phyloP scores from a whole-genome alignment of 129 eudicot species.

The Daucus carota region DH1_v3.0 NC_030388.2:28048501-28049000 shows the following conservation, averaged over 20 bases:
- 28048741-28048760: neutral
- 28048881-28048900: too few species aligned
- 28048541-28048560: conserved; percentile 26
- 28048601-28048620: conserved; percentile 34
- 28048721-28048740: neutral
- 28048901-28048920: conserved; percentile 1
- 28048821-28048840: neutral
- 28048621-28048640: conserved; percentile 57
- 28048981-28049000: conserved; percentile 74
- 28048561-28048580: conserved; percentile 50
- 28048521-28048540: neutral
- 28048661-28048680: conserved; percentile 38
- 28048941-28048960: conserved; percentile 80
- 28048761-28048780: neutral
- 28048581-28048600: conserved; percentile 32
- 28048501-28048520: neutral
- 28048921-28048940: conserved; percentile 67
- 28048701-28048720: neutral
- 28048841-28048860: neutral
- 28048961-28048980: conserved; percentile 77
- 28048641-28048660: conserved; percentile 15
- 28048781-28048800: conserved; percentile 81
- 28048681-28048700: conserved; percentile 61
- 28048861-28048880: neutral
- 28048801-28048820: conserved; percentile 60